Base-by-base conservation (phyloP, 371 early-diverging fungal species). In the Synchytrium microbalum region DNA sequence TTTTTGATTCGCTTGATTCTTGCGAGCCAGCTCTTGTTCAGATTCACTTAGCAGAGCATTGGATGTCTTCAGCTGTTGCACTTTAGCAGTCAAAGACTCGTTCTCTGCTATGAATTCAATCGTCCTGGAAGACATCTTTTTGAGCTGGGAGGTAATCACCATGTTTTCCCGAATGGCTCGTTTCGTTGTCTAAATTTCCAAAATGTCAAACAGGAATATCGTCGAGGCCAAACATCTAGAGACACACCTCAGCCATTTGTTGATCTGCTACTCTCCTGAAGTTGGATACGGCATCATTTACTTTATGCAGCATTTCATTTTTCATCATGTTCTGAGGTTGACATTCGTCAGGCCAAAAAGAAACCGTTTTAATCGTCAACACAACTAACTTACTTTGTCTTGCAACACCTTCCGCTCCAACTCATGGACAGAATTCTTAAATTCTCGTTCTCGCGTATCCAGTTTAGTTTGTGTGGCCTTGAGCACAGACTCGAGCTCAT, bases 121-220 rank as follows among this genome's bases (percentile, higher is more conserved):
- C 1, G 78, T 78, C 53, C 73, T 74, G 19, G 69, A 59, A 46
- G 72, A 71, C 81, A 81, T 81, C 61, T 79, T 79, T 54, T 81
- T 75, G 53, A 81, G 69, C 64, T 81, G 81, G 0, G 81, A 67
- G 5, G 79, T 74, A 16, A 81, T 77, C 26, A 73, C 72, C 76
- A 78, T 79, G 68, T 81, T 81, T 71, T 81, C 81, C 19, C 79
- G 71, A 60, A 81, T 79, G 31, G 81, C 81, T n/a, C 81, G 73
- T 65, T 81, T 81, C 13, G 79, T 81, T 19, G 81, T 81, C 76
- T 77, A 51, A 3, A 59, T 5, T 52, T 2, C 25, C 25, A 29
- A 29, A 10, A 13, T 19, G 19, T 10, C 32, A 59, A 32, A 32
- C 13, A 10, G 10, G 30, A 29, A 3, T 23, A 10, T 32, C 31